Base-by-base conservation (phyloP, 2,329 filamentous ascomycete genomes). In the Xylaria sp. region DNA sequence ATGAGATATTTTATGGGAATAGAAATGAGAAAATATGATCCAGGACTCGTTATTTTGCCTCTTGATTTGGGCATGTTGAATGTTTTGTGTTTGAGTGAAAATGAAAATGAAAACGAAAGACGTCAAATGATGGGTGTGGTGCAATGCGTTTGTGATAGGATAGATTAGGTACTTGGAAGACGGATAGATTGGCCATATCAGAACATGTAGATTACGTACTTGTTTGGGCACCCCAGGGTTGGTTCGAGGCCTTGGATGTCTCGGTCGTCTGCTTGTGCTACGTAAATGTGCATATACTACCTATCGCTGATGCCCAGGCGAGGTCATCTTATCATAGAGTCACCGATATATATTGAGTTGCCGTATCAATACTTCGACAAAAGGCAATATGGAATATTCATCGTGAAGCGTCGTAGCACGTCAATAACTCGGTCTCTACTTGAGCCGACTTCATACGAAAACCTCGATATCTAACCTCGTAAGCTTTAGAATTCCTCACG, bases 1-100 rank as follows among this genome's bases (percentile, higher is more conserved):
- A 46, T 54, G 56, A 47, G 28, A 63, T 51, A 52, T 38, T 43
- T 63, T 38, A 63, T 23, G 45, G 47, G 28, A 43, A 50, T 53
- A 47, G 57, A 33, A 51, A 50, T 31, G 51, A 60, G 49, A 45
- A 21, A 51, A 43, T 28, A 62, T 43, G n/a, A 31, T 31, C 28
- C 28, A 31, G 28, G 40, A 15, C 7, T 40, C n/a, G 28, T n/a
- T 11, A 5, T 40, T 35, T 4, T 38, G 11, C 21, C 42, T 56
- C 4, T 31, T 4, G 7, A 37, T 2, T 52, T n/a, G 21, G 45
- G 35, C n/a, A 47, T 53, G 33, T 28, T 40, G 33, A 35, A 53
- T n/a, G 33, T 42, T 33, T 31, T 58, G 42, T 53, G 4, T 9
- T 31, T 4, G 4, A 9, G 52, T 62, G 23, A 47, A 43, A 45